Evolutionary conservation across 768 basidiomycete species (phyloP).

Genomic region (Pulveroboletus sp.): DNA sequence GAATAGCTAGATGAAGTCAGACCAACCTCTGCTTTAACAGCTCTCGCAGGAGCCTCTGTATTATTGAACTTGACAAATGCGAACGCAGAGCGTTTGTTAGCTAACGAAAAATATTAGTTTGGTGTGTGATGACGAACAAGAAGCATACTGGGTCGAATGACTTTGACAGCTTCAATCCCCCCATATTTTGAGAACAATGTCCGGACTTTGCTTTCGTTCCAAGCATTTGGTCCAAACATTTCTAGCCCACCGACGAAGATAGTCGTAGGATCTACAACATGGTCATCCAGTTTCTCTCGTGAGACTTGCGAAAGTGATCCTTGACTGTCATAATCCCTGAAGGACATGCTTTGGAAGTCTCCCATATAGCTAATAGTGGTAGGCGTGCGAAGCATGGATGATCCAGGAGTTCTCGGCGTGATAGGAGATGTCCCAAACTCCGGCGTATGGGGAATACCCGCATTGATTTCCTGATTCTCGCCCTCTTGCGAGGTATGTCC

Average conservation of each 20-base stretch:
- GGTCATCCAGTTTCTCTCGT: constrained; percentile 27
- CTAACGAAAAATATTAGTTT: constrained; percentile 32
- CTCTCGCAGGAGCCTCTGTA: constrained; percentile 59
- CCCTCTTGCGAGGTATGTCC: constrained; percentile 14
- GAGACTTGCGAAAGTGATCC: constrained; percentile 19
- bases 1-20: not conserved
- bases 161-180: constrained; percentile 57
- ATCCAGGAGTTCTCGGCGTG: constrained; percentile 48
- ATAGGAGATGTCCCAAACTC: constrained; percentile 46
- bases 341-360: constrained; percentile 32
- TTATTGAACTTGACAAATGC: constrained; percentile 74
- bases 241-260: constrained; percentile 78
- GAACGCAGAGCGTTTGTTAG: constrained; percentile 63
- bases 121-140: not conserved
- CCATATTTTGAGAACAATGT: constrained; percentile 62
- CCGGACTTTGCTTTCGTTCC: constrained; percentile 64
- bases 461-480: constrained; percentile 36
- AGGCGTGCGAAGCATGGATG: constrained; percentile 48
- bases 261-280: constrained; percentile 59
- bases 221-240: constrained; percentile 55
- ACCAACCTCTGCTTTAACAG: constrained; percentile 59
- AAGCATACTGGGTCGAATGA: constrained; percentile 59
- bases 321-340: constrained; percentile 21
- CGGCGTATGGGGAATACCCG: constrained; percentile 39
- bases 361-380: constrained; percentile 35